Evolutionary conservation across 257 asterid genomes (phyloP).

Genomic region (Lithospermum erythrorhizon): DNA sequence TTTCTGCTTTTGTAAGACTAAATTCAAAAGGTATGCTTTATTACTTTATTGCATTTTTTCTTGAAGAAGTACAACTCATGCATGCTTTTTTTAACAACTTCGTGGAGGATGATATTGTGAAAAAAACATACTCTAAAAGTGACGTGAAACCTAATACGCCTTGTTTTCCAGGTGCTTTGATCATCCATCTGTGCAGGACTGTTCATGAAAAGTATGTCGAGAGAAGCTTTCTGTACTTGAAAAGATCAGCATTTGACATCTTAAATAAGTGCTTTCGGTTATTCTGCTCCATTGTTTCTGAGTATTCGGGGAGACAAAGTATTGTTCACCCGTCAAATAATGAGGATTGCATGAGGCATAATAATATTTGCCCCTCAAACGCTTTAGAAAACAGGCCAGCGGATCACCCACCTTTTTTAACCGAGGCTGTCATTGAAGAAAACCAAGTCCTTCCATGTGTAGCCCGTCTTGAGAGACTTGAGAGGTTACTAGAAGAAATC

Average conservation of each 20-base stretch:
- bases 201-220: conserved; percentile 46
- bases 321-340: not conserved
- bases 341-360: not conserved
- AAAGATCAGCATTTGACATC: conserved; percentile 35
- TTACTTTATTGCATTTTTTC: not conserved
- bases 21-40: conserved; percentile 33
- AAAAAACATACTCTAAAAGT: no score
- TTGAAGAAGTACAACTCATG: not conserved
- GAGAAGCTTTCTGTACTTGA: conserved; percentile 39
- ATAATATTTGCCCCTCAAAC: conserved; percentile 29
- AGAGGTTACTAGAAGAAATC: conserved; percentile 60
- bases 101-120: no score
- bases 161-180: conserved; percentile 31
- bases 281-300: conserved; percentile 30
- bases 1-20: conserved; percentile 19
- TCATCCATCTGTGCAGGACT: conserved; percentile 26
- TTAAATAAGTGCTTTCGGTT: conserved; percentile 24
- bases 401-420: conserved; percentile 12
- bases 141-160: not conserved
- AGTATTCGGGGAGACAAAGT: conserved; percentile 40
- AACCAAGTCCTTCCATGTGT: conserved; percentile 48
- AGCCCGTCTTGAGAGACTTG: conserved; percentile 69
- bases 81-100: no score
- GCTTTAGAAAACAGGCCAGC: conserved; percentile 26
- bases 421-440: conserved; percentile 23